A percentile compares a stretch with the other conserved stretches of the same genome.
These are phyloP conservation scores for Daldinia caldariorum DNA, from an alignment of 495 filamentous ascomycete species.

Conservation along the genomic window DNA sequence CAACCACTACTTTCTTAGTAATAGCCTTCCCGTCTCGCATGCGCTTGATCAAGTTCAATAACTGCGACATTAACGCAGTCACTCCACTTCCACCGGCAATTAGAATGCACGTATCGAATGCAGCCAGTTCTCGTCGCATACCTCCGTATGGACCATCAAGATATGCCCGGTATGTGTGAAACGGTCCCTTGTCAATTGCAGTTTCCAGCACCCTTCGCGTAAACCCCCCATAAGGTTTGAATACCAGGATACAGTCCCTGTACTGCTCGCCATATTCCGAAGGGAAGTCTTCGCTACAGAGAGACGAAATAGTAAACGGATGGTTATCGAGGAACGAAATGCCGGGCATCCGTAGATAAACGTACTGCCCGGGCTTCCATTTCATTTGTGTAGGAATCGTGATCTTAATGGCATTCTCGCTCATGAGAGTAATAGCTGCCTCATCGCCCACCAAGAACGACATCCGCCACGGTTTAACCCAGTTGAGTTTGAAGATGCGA, in stretches of 20 bases:
- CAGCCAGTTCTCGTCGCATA: slow-evolving; percentile 88
- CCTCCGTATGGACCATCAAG: slow-evolving; percentile 95
- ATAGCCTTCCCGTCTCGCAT: slow-evolving; percentile 94
- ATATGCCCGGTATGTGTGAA: slow-evolving; percentile 87
- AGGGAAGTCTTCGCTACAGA: slow-evolving; percentile 84
- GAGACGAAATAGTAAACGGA: slow-evolving; percentile 92
- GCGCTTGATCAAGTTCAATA: slow-evolving; percentile 90
- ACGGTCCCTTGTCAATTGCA: slow-evolving; percentile 81
- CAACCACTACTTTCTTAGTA: slow-evolving; percentile 85
- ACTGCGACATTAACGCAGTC: slow-evolving; percentile 89
- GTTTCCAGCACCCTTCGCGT: slow-evolving; percentile 80
- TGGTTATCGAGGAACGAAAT: slow-evolving; percentile 92
- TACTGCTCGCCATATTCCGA: slow-evolving; percentile 88
- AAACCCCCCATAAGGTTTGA: slow-evolving; percentile 90
- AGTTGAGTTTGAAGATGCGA: slow-evolving; percentile 83
- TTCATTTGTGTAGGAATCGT: slow-evolving; percentile 92
- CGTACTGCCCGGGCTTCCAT: slow-evolving; percentile 94
- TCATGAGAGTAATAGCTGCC: slow-evolving; percentile 84
- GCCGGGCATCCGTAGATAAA: slow-evolving; percentile 92
- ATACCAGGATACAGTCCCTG: slow-evolving; percentile 87
- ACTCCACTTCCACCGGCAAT: slow-evolving; percentile 95
- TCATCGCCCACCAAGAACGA: slow-evolving; percentile 89
- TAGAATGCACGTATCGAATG: slow-evolving; percentile 91
- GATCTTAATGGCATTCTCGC: slow-evolving; percentile 91
- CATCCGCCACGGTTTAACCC: slow-evolving; percentile 80